These are phyloP conservation scores for Pulveroboletus sp. DNA, from an alignment of 1,284 basidiomycete genomes.

Conservation along the genomic window DNA sequence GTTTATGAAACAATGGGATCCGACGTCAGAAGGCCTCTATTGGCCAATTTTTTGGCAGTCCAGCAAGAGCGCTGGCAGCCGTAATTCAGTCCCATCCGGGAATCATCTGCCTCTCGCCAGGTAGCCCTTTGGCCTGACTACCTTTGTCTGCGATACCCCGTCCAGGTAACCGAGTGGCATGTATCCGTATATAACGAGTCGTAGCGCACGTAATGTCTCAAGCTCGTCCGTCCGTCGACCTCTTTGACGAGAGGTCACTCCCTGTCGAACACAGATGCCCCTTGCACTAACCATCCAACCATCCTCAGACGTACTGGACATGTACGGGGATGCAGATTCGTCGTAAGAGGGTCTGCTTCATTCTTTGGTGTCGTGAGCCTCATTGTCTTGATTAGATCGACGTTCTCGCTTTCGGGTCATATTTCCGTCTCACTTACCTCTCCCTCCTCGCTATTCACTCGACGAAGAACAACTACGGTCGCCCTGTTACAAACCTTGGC, in stretches of 20 bases:
- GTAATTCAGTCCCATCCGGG: constrained; percentile 5
- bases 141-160: constrained; percentile 33
- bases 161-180: constrained; percentile 32
- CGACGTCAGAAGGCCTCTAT: constrained; percentile 1
- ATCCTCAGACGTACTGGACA: constrained; percentile 51
- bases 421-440: constrained; percentile 59
- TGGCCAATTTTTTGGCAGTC: background rate
- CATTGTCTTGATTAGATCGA: constrained; percentile 47
- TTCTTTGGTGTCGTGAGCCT: constrained; percentile 1
- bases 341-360: constrained; percentile 49
- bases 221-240: constrained; percentile 1
- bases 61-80: background rate
- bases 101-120: background rate
- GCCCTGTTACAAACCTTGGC: constrained; percentile 65
- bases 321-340: constrained; percentile 67
- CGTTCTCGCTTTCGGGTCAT: constrained; percentile 78
- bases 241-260: constrained; percentile 18
- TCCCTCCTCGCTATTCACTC: constrained; percentile 50
- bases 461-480: constrained; percentile 44
- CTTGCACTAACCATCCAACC: constrained; percentile 63
- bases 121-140: constrained; percentile 14
- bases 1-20: constrained; percentile 30
- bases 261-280: constrained; percentile 48
- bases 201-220: background rate
- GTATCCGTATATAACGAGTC: constrained; percentile 30